Evolutionary conservation across 2,329 filamentous ascomycete genomes (phyloP).

Genomic region (Cladosporium sp.): DNA sequence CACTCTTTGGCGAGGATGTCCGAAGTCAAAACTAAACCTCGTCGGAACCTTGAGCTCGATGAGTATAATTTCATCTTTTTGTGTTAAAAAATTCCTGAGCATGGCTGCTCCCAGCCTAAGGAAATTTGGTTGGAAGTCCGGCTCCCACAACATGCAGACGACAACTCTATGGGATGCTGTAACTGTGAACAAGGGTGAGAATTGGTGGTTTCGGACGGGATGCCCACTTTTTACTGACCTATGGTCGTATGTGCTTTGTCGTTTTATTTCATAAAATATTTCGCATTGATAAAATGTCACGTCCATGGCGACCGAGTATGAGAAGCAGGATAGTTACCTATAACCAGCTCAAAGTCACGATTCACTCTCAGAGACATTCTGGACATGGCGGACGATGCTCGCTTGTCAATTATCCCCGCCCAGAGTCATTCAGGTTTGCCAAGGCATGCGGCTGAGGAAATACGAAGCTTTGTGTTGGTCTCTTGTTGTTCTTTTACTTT

Average conservation of each 20-base stretch:
- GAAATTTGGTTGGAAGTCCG: neutral
- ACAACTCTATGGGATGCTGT: slow-evolving; percentile 35
- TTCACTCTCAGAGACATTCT: no score
- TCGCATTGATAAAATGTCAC: no score
- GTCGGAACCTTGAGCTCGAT: no score
- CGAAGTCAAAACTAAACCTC: no score
- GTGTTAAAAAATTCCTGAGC: no score
- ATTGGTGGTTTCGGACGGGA: neutral
- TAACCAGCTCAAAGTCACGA: no score
- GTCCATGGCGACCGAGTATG: no score
- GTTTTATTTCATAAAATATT: no score
- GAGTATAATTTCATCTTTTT: neutral
- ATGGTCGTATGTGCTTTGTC: neutral
- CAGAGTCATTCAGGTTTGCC: neutral
- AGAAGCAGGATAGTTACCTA: no score
- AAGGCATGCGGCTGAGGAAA: neutral
- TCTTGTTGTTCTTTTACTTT: slow-evolving; percentile 2
- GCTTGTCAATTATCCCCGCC: neutral
- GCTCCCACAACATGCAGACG: slow-evolving; percentile 40
- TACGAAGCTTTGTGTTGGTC: neutral
- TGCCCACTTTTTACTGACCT: neutral
- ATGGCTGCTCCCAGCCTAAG: neutral
- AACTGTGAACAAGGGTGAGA: slow-evolving; percentile 16
- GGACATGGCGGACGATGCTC: neutral
- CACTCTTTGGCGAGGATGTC: no score